Evolutionary conservation across 352 stramenopile genomes (phyloP).

Genomic region (Phytophthora megakarya): DNA sequence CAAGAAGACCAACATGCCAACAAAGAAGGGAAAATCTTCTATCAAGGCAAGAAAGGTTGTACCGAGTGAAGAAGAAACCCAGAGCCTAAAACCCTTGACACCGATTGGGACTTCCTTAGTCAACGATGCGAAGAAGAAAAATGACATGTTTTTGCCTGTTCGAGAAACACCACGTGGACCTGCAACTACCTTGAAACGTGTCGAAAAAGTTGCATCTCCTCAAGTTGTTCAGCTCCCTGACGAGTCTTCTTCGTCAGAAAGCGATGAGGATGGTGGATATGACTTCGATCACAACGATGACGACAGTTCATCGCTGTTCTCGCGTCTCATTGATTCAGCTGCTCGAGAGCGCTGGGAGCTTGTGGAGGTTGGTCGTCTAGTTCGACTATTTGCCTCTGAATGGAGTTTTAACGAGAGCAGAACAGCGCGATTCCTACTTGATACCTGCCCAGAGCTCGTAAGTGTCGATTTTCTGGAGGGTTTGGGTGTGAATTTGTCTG

Average conservation of each 20-base stretch:
- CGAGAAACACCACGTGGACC: conserved; percentile 5
- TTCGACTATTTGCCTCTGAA: conserved; percentile 72
- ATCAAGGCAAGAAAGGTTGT: conserved; percentile 8
- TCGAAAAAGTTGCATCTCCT: neutral
- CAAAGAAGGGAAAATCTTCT: neutral
- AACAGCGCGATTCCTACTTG: conserved; percentile 64
- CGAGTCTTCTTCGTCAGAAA: conserved; percentile 30
- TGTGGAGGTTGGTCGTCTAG: conserved; percentile 75
- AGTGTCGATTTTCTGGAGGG: conserved; percentile 88
- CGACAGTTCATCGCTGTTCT: conserved; percentile 52
- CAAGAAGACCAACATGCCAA: conserved; percentile 2
- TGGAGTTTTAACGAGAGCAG: conserved; percentile 61
- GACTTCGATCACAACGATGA: conserved; percentile 12
- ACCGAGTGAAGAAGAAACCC: neutral
- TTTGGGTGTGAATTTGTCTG: conserved; percentile 56
- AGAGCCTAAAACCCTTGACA: conserved; percentile 11
- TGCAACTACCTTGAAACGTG: neutral
- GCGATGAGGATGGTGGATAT: conserved; percentile 20
- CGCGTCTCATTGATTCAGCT: conserved; percentile 75
- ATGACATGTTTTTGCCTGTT: conserved; percentile 29
- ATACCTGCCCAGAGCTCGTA: conserved; percentile 78
- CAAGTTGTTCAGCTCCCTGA: conserved; percentile 12
- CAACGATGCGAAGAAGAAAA: conserved; percentile 23
- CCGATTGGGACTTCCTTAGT: conserved; percentile 27
- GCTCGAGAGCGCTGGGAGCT: conserved; percentile 79